Conservation (phyloP, 305 asterid species). For the Fraxinus paxiana region DNA sequence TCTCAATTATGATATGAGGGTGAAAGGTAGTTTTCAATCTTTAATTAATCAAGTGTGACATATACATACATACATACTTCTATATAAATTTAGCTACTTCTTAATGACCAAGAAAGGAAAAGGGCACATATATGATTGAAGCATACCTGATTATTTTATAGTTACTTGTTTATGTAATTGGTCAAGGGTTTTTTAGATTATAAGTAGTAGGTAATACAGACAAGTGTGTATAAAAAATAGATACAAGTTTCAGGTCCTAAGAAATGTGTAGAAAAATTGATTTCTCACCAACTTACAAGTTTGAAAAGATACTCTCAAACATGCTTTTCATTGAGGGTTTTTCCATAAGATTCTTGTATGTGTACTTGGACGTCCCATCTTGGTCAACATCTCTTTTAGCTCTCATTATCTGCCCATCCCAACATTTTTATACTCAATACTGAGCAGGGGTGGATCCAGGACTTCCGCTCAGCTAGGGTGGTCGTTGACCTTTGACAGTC, state of each 20-base stretch:
- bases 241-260: not conserved
- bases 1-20: not conserved
- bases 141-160: not conserved
- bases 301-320: not conserved
- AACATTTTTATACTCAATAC: too few species aligned
- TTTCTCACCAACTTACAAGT: not conserved
- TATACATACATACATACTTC: not conserved
- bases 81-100: not conserved
- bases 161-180: not conserved
- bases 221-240: too few species aligned
- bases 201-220: not conserved
- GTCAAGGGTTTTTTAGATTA: not conserved
- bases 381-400: not conserved
- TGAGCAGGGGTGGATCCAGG: too few species aligned
- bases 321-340: not conserved
- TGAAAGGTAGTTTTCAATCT: not conserved
- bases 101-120: not conserved
- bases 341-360: not conserved
- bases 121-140: not conserved
- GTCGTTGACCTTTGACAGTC: too few species aligned
- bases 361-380: not conserved
- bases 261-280: not conserved
- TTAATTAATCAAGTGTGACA: not conserved
- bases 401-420: not conserved
- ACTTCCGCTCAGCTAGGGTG: too few species aligned